Evolutionary conservation across 805 yeast genomes (phyloP), one percentile per base, ranked within the genome.

Genomic region (Ascoidea rubescens): DNA sequence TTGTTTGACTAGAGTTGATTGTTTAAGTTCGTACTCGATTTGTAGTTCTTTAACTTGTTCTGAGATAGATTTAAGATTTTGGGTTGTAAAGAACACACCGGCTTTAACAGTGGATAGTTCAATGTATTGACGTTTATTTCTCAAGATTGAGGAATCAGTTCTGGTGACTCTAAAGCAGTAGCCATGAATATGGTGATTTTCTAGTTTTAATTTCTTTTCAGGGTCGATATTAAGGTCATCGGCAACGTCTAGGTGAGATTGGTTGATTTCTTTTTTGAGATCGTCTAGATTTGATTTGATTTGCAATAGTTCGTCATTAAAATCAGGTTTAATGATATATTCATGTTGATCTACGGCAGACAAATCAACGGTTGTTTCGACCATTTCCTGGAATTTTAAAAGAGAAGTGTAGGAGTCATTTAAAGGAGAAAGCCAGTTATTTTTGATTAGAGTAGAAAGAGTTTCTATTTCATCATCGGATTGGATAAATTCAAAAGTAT

Each of bases 81-180:
- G 66, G 1, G 96, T 87, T 7, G 96, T 88, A 71, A 93, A 93
- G 64, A 75, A 88, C 4, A 91, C 91, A 53, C 99, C 99, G 1
- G 96, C 96, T 64, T 93, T 93, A 33, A 88, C 95, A 0, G 97
- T 91, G 50, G 89, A 86, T 47, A 91, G 71, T 64, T 93, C 97
- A 50, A 75, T 75, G 63, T 82, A 90, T 47, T 65, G 62, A 0
- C 69, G 65, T 49, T 71, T 68, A 10, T 76, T 77, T 59, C 98
- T 78, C 54, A 93, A 71, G 21, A 85, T 82, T 8, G 84, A 73
- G 2, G 96, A 90, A 61, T 93, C 98, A 52, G 79, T 82, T 65
- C 99, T 78, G 1, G 99, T 93, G 28, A 93, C 77, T 59, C 98
- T 74, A 74, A 91, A 79, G 65, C 96, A 88, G 95, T 96, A 90